Evolutionary conservation across 371 early-diverging fungal genomes (phyloP).

Genomic region (Mortierella sp.): DNA sequence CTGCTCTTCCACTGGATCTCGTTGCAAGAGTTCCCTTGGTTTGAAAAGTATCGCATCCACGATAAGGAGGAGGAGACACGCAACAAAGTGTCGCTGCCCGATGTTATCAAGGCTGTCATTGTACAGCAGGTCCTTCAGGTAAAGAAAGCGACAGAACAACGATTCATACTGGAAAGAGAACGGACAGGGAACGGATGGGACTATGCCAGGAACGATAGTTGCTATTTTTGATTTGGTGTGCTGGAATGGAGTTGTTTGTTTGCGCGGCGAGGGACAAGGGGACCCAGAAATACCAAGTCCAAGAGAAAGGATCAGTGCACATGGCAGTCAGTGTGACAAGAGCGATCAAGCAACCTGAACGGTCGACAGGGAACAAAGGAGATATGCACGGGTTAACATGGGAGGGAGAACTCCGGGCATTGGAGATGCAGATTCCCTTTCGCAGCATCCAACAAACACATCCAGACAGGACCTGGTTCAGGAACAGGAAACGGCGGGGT

Average conservation of each 20-base stretch:
- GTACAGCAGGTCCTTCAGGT: slow-evolving; percentile 68
- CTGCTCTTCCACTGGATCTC: slow-evolving; percentile 71
- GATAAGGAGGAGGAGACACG: slow-evolving; percentile 71
- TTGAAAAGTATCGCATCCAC: slow-evolving; percentile 80
- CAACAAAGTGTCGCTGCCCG: slow-evolving; percentile 68
- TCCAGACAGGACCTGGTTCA: neutral
- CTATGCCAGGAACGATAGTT: too few species aligned
- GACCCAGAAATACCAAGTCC: too few species aligned
- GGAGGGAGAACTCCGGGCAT: too few species aligned
- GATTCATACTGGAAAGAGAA: neutral
- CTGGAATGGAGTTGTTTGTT: too few species aligned
- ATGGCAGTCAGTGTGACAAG: too few species aligned
- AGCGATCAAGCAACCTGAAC: too few species aligned
- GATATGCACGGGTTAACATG: too few species aligned
- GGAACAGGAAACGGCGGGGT: neutral
- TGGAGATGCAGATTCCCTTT: too few species aligned
- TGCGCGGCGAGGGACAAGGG: too few species aligned
- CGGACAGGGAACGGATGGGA: neutral
- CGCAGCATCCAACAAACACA: neutral
- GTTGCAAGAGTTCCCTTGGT: slow-evolving; percentile 63
- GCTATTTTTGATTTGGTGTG: too few species aligned
- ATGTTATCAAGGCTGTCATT: slow-evolving; percentile 65
- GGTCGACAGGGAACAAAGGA: too few species aligned
- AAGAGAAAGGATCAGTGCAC: too few species aligned
- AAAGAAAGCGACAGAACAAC: slow-evolving; percentile 8